Evolutionary conservation across 768 basidiomycete genomes (phyloP), one percentile per base, ranked within the genome.

Genomic region (Suillus americanus): DNA sequence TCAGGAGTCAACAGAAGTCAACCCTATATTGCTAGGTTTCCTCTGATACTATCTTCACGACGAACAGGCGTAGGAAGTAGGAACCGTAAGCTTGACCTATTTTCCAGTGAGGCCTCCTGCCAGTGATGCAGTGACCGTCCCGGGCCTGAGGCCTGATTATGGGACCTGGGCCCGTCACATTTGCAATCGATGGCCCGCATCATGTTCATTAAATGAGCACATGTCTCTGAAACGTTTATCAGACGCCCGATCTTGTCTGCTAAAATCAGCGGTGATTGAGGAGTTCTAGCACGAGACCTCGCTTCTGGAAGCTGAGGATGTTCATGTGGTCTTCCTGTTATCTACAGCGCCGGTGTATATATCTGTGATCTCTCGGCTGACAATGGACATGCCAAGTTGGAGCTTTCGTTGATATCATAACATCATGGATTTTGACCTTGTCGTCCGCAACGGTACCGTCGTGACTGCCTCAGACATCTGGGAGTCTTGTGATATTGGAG

Each of bases 401-500:
- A 23, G 35, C 54, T 56, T 56, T 56, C 30, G 13, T 38, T 62
- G 38, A 41, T 38, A 33, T 38, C 35, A 33, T 6, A 33, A 33
- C 12, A 62, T 66, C 35, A 67, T 67, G 66, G 60, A 64, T 57
- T 68, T 68, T 18, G 67, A 67, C 48, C 50, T 60, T 3, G 54
- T 68, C 28, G 23, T 68, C 16, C 66, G 66, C 12, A 67, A 68
- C 33, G 66, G 66, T 25, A 64, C 66, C 28, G 50, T 68, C 16
- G 67, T 68, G 12, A 68, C 67, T 23, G 66, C 67, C 13, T 67
- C 67, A 16, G 67, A 67, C 35, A 62, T 63, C 10, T 60, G 61
- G 62, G 64, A 65, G 61, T 33, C 56, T 28, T 68, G 67, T 56
- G 77, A 78, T 62, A 73, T 78, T 30, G 77, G 74, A 16, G 65